phyloP scores from a whole-genome alignment of 257 asterid genomes.

The Scutellaria barbata region DNA sequence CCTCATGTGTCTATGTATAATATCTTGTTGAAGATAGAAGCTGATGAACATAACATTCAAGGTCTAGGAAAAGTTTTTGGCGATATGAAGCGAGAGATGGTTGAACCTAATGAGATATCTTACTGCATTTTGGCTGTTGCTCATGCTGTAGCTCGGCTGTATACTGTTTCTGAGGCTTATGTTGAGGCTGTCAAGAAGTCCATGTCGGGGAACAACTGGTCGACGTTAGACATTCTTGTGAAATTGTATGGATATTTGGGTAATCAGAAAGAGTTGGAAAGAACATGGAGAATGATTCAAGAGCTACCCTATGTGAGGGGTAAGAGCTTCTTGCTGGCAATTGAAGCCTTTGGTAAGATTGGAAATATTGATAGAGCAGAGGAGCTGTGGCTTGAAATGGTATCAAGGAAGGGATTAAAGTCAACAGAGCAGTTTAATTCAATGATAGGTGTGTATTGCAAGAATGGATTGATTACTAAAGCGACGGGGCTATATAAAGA shows the following conservation, averaged over 20 bases:
- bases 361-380: constrained; percentile 75
- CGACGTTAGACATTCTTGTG: constrained; percentile 73
- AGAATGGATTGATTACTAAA: constrained; percentile 70
- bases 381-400: constrained; percentile 71
- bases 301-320: constrained; percentile 58
- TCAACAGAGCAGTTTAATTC: constrained; percentile 75
- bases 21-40: constrained; percentile 77
- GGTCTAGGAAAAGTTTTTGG: constrained; percentile 64
- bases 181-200: constrained; percentile 62
- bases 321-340: constrained; percentile 71
- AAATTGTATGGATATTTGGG: constrained; percentile 71
- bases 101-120: constrained; percentile 81
- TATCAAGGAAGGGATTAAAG: constrained; percentile 59
- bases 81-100: constrained; percentile 62
- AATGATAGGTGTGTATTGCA: constrained; percentile 76
- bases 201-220: constrained; percentile 81
- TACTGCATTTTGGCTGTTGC: constrained; percentile 79
- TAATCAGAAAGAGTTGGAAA: constrained; percentile 63
- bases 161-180: constrained; percentile 72
- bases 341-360: constrained; percentile 79
- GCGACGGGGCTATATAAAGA: constrained; percentile 81
- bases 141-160: constrained; percentile 86
- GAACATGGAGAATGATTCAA: constrained; percentile 61
- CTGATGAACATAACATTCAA: constrained; percentile 74
- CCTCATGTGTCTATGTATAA: constrained; percentile 80